These are phyloP conservation scores for Lactarius vividus DNA, from an alignment of 768 basidiomycete genomes.

Conservation along the genomic window DNA sequence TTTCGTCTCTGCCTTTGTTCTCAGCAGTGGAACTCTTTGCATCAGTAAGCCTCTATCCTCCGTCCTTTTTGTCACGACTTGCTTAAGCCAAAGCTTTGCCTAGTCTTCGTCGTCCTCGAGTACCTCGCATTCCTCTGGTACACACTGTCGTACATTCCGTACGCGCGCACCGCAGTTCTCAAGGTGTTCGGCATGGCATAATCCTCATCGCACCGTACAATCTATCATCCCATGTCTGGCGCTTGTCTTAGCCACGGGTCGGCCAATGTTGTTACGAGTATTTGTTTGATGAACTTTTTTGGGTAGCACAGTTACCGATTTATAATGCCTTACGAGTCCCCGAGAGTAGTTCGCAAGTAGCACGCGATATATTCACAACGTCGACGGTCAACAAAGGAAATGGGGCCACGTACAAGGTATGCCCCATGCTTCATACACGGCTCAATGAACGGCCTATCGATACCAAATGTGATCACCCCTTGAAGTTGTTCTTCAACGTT, in stretches of 20 bases:
- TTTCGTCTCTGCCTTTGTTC: slow-evolving; percentile 82
- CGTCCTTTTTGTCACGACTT: neutral
- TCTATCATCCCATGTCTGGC: neutral
- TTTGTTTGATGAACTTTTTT: slow-evolving; percentile 8
- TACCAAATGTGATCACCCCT: slow-evolving; percentile 45
- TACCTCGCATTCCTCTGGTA: slow-evolving; percentile 94
- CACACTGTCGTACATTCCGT: slow-evolving; percentile 85
- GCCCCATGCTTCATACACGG: neutral
- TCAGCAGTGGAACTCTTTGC: slow-evolving; percentile 63
- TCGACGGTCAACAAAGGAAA: neutral
- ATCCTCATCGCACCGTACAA: neutral
- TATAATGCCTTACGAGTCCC: slow-evolving; percentile 9
- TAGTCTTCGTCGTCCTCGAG: slow-evolving; percentile 89
- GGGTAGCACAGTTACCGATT: slow-evolving; percentile 8
- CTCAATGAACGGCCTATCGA: neutral
- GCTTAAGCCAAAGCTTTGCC: slow-evolving; percentile 4
- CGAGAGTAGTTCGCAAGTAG: neutral
- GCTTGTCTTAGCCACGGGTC: neutral
- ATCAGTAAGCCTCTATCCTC: slow-evolving; percentile 48
- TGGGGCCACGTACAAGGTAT: neutral
- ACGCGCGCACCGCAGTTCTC: slow-evolving; percentile 72
- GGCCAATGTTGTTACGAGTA: slow-evolving; percentile 18
- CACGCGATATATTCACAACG: neutral
- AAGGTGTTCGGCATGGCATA: slow-evolving; percentile 54
- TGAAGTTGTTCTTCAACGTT: slow-evolving; percentile 80